Base-by-base conservation (phyloP, 371 early-diverging fungal genomes). In the Conidiobolus incongruus region DNA sequence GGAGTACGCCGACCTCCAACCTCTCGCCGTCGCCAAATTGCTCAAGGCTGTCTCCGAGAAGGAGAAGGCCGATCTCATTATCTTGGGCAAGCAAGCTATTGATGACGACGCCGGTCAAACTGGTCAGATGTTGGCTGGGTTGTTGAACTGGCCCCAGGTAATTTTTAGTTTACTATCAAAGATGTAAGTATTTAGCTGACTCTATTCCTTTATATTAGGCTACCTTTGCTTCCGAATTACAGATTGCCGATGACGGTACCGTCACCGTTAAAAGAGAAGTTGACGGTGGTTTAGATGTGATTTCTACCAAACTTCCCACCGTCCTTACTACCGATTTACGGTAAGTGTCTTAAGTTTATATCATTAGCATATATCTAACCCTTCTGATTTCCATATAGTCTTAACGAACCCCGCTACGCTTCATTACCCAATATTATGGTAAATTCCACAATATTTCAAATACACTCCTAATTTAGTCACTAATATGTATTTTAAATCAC, bases 31-130 rank as follows among this genome's bases (percentile, higher is more conserved):
- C 21, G 95, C 98, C 48, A 93, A 95, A 65, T 53, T 90, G 36
- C 60, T 95, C 53, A 77, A 77, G 68, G 82, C 81, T 29, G 60
- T 83, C 32, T 72, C 78, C 23, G 80, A 79, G 37, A 81, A 85
- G 69, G 89, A 92, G 55, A 85, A 89, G 64, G 78, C 88, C 28
- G 80, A 89, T 53, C 59, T 95, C 35, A 79, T 94, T 26, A 81
- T 97, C 44, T 61, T 97, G 47, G 98, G 98, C 47, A 97, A 97
- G 68, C 95, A 97, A 63, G 95, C 95, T 31, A 94, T 94, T 56
- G 97, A 94, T 65, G 94, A 97, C 54, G 95, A 97, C 60, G 65
- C 84, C 44, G 79, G 75, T 62, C 98, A 97, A 64, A 92, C 93
- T 19, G 95, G 98, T 23, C 94, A 90, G 66, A 95, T 97, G 89